Evolutionary conservation across 148 eudicot genomes (phyloP), one percentile per base, ranked within the genome.

Genomic region (Rhododendron kiyosumense): DNA sequence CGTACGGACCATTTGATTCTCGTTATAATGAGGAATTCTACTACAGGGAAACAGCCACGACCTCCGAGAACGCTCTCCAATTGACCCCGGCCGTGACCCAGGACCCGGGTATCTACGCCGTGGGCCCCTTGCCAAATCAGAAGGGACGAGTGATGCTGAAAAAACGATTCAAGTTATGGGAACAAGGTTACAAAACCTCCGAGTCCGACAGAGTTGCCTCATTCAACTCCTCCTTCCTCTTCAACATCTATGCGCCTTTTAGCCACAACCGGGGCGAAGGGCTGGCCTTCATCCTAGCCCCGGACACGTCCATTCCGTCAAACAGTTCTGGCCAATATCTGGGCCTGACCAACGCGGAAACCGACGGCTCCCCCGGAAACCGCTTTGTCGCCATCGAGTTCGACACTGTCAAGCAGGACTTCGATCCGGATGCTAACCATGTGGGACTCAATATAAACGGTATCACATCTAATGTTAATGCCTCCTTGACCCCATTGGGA

Each of bases 391-490:
- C 99, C 0, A 86, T 96, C 18, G 99, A 96, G 84, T 88, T 96
- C 49, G 99, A 96, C 43, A 95, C 97, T 0, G 49, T 57, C 63
- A 91, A 90, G 81, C 90, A 92, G 63, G 89, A 86, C 0, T 92
- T 85, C 82, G 98, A 96, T 65, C 95, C 93, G 26, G 97, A 96
- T 71, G 86, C 43, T 2, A 96, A 96, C 78, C 99, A 96, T 28
- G 41, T 95, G 1, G 99, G 98, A 3, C 71, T 96, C 24, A 85
- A 96, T 24, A 79, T 95, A 46, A 87, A 94, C 83, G 81, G 93
- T 5, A 88, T 96, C 63, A 38, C 57, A 84, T 95, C 98, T 1
- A 88, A 86, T 0, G 78, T 32, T 1, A 88, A 90, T 0, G 86
- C 80, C 0, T 76, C 91, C 2, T 76, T 95, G 0, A 80, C 91